Evolutionary conservation across 139 green algal genomes (phyloP).

Genomic region (Monoraphidium neglectum): DNA sequence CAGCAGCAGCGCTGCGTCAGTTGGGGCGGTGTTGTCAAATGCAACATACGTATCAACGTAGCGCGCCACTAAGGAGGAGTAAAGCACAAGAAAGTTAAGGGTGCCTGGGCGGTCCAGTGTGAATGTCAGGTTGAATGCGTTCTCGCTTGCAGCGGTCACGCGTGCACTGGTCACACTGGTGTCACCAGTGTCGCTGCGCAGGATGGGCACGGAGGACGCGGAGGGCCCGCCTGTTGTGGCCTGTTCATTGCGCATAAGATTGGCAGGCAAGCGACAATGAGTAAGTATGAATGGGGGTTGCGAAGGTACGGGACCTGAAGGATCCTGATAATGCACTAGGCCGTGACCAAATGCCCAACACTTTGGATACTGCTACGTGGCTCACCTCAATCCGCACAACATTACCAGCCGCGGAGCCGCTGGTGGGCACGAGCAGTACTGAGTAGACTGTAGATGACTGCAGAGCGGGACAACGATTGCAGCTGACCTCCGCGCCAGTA

Average conservation of each 20-base stretch:
- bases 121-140: constrained; percentile 18
- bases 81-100: constrained; percentile 16
- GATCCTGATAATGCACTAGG: no score
- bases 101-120: neutral
- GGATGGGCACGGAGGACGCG: no score
- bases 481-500: constrained; percentile 5
- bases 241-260: no score
- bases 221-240: no score
- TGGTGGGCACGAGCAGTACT: constrained; percentile 17
- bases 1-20: no score
- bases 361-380: neutral
- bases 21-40: constrained; percentile 6
- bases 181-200: neutral
- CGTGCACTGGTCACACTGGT: neutral
- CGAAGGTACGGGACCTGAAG: no score
- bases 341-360: no score
- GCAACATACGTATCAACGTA: constrained; percentile 17
- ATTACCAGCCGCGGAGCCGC: neutral
- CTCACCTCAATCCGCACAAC: constrained; percentile 12
- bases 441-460: constrained; percentile 10
- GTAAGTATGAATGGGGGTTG: no score
- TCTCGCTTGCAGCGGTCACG: neutral
- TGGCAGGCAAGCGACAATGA: no score
- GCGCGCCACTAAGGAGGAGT: constrained; percentile 11
- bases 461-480: constrained; percentile 29